phyloP scores from a whole-genome alignment of 306 rosid genomes.

The Cicer chorassanicum region DNA sequence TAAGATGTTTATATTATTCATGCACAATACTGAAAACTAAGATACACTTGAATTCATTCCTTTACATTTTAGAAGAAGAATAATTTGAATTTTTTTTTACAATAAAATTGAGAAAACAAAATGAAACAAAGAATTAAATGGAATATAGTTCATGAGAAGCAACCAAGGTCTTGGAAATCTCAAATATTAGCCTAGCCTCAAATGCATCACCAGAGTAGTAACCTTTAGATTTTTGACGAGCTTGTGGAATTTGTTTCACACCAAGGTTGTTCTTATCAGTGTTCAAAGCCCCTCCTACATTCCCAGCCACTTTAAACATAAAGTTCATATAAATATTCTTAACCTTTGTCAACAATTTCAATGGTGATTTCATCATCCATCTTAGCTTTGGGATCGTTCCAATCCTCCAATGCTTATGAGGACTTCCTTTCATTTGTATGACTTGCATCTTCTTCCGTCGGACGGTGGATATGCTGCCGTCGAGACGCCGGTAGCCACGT shows the following conservation, averaged over 20 bases:
- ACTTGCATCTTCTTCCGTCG: slow-evolving; percentile 40
- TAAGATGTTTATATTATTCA: too few species aligned
- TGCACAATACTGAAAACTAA: neutral
- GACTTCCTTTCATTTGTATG: slow-evolving; percentile 28
- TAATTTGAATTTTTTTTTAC: neutral
- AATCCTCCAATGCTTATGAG: slow-evolving; percentile 48
- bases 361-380: slow-evolving; percentile 48
- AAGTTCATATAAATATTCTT: slow-evolving; percentile 54
- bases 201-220: slow-evolving; percentile 51
- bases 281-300: slow-evolving; percentile 26
- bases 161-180: slow-evolving; percentile 56
- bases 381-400: slow-evolving; percentile 48
- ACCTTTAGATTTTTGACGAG: neutral
- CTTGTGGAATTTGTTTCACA: slow-evolving; percentile 40
- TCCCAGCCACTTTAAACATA: slow-evolving; percentile 45
- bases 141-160: slow-evolving; percentile 48
- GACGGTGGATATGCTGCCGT: neutral
- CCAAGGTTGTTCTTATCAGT: slow-evolving; percentile 26
- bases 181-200: slow-evolving; percentile 55
- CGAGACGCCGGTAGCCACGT: slow-evolving; percentile 49
- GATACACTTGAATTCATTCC: neutral
- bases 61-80: neutral
- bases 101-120: neutral
- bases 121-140: neutral
- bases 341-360: slow-evolving; percentile 51